Evolutionary conservation across 2,329 filamentous ascomycete genomes (phyloP).

Genomic region (Hypoxylon sp.): DNA sequence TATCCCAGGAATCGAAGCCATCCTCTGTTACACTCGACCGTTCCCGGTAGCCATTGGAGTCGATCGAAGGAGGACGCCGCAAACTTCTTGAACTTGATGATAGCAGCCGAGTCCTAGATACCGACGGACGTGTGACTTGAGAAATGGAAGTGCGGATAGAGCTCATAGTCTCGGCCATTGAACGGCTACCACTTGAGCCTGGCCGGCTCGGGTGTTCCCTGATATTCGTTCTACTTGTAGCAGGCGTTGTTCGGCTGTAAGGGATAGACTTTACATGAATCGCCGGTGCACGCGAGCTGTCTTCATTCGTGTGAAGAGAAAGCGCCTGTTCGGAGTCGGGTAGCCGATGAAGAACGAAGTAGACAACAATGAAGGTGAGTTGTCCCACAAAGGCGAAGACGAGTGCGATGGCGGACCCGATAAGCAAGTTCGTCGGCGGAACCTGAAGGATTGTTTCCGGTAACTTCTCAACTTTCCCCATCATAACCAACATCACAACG

Average conservation of each 20-base stretch:
- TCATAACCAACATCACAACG: slow-evolving; percentile 59
- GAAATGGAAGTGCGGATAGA: slow-evolving; percentile 66
- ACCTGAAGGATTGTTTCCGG: slow-evolving; percentile 55
- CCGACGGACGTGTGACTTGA: slow-evolving; percentile 67
- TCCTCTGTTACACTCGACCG: slow-evolving; percentile 64
- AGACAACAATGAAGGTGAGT: slow-evolving; percentile 63
- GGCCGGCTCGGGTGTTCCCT: slow-evolving; percentile 60
- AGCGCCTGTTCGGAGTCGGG: slow-evolving; percentile 50
- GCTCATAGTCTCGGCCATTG: slow-evolving; percentile 62
- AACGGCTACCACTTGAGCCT: slow-evolving; percentile 62
- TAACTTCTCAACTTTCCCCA: slow-evolving; percentile 54
- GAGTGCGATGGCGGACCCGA: slow-evolving; percentile 63
- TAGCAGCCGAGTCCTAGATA: slow-evolving; percentile 70
- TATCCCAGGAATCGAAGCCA: slow-evolving; percentile 83
- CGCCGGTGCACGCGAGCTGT: slow-evolving; percentile 52
- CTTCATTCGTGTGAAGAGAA: slow-evolving; percentile 55
- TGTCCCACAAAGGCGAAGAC: slow-evolving; percentile 64
- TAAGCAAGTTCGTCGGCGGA: slow-evolving; percentile 57
- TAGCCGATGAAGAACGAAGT: slow-evolving; percentile 60
- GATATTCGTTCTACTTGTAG: slow-evolving; percentile 53
- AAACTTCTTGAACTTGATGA: slow-evolving; percentile 58
- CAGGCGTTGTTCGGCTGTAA: slow-evolving; percentile 62
- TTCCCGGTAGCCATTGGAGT: slow-evolving; percentile 59
- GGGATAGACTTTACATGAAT: slow-evolving; percentile 67
- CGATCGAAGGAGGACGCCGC: slow-evolving; percentile 64